These are phyloP conservation scores for Kwoniella shandongensis DNA, from an alignment of 768 basidiomycete species.

Conservation along the genomic window DNA sequence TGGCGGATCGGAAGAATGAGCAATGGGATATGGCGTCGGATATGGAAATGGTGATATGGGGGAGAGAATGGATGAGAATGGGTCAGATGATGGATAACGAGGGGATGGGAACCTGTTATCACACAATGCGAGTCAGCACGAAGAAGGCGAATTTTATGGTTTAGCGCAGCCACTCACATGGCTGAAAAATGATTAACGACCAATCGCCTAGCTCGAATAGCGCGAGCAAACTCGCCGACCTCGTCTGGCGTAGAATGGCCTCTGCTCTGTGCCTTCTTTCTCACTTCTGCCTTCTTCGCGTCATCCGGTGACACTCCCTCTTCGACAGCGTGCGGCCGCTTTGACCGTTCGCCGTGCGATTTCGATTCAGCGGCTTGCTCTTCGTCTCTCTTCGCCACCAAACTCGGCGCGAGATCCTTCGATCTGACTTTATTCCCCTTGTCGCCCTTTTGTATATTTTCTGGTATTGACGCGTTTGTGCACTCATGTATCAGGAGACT, in stretches of 20 bases:
- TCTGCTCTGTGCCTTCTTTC: conserved; percentile 41
- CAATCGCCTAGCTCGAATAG: conserved; percentile 40
- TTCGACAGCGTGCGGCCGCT: not conserved
- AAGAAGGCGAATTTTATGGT: no score
- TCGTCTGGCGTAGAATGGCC: conserved; percentile 51
- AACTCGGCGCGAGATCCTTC: conserved; percentile 63
- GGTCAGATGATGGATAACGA: conserved; percentile 35
- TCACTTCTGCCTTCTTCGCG: conserved; percentile 24
- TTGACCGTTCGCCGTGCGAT: not conserved
- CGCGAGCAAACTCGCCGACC: conserved; percentile 45
- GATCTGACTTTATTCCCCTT: conserved; percentile 60
- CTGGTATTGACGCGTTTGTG: conserved; percentile 54
- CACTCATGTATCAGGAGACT: conserved; percentile 52
- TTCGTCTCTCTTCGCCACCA: conserved; percentile 40
- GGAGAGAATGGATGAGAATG: conserved; percentile 43
- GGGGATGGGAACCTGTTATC: conserved; percentile 49
- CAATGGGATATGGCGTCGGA: conserved; percentile 25
- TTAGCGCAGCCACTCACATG: conserved; percentile 49
- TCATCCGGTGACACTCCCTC: conserved; percentile 25
- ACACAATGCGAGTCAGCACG: not conserved
- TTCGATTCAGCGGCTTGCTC: not conserved
- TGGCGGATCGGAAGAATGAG: conserved; percentile 15
- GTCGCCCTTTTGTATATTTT: conserved; percentile 66
- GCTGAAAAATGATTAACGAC: conserved; percentile 53
- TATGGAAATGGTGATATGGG: conserved; percentile 37